Conservation (phyloP, 805 yeast species). For the Zygosaccharomyces gambellarensis region DNA sequence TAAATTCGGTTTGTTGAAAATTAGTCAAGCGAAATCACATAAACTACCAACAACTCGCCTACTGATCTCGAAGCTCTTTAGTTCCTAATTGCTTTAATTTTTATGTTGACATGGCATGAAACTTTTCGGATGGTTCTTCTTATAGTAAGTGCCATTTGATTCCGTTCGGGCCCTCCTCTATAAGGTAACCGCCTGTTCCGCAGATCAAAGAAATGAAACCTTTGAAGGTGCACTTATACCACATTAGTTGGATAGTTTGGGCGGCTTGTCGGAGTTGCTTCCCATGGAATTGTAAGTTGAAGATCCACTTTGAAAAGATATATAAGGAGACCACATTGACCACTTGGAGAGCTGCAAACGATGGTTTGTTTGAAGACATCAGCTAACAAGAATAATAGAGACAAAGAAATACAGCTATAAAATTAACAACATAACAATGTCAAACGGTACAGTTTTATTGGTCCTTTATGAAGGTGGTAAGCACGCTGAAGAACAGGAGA, state of each 20-base stretch:
- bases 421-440: background rate
- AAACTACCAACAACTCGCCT: background rate
- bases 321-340: background rate
- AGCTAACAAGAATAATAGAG: background rate
- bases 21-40: background rate
- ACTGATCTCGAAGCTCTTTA: background rate
- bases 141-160: background rate
- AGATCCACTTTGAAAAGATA: background rate
- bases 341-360: background rate
- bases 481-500: slow-evolving; percentile 56
- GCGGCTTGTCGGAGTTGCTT: background rate
- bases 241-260: background rate
- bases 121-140: background rate
- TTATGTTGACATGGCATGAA: background rate
- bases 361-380: background rate
- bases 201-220: background rate
- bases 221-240: background rate
- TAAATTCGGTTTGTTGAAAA: background rate
- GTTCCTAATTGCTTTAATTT: background rate
- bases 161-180: background rate
- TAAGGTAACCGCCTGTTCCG: background rate
- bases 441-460: slow-evolving; percentile 42
- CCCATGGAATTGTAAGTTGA: background rate
- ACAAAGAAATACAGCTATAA: background rate
- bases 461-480: slow-evolving; percentile 55